Conservation (phyloP, 441 rosid genomes). For the Omphalea diandra region DNA sequence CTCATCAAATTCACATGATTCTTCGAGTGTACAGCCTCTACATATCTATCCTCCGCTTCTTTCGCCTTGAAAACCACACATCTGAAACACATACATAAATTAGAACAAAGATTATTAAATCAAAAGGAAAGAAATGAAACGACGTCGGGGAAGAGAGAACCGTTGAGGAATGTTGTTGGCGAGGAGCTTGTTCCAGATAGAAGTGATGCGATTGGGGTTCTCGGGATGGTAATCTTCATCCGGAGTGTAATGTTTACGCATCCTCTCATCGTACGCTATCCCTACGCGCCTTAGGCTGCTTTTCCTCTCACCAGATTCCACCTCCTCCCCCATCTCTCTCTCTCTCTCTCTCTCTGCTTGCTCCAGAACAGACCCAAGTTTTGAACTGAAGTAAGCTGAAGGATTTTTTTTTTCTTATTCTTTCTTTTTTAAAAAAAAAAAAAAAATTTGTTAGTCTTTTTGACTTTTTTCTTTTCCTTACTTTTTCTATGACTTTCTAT, state of each 20-base stretch:
- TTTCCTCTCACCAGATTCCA: conserved; percentile 10
- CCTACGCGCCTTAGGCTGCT: conserved; percentile 54
- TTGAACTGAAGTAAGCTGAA: too few species aligned
- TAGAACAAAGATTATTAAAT: too few species aligned
- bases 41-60: conserved; percentile 63
- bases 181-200: conserved; percentile 76
- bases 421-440: too few species aligned
- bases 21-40: conserved; percentile 59
- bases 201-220: conserved; percentile 70
- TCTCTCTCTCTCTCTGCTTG: too few species aligned
- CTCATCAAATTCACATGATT: conserved; percentile 62
- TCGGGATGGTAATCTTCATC: conserved; percentile 69
- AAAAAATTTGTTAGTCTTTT: too few species aligned
- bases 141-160: conserved; percentile 25
- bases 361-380: too few species aligned
- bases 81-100: too few species aligned
- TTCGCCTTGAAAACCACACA: conserved; percentile 67
- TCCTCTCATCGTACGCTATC: conserved; percentile 72
- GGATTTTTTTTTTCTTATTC: too few species aligned
- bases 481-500: too few species aligned
- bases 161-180: conserved; percentile 57
- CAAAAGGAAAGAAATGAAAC: background rate
- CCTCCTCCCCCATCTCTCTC: conserved; percentile 15
- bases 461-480: too few species aligned
- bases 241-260: conserved; percentile 78